Conservation (phyloP, 306 rosid genomes). For the Purshia tridentata region DNA sequence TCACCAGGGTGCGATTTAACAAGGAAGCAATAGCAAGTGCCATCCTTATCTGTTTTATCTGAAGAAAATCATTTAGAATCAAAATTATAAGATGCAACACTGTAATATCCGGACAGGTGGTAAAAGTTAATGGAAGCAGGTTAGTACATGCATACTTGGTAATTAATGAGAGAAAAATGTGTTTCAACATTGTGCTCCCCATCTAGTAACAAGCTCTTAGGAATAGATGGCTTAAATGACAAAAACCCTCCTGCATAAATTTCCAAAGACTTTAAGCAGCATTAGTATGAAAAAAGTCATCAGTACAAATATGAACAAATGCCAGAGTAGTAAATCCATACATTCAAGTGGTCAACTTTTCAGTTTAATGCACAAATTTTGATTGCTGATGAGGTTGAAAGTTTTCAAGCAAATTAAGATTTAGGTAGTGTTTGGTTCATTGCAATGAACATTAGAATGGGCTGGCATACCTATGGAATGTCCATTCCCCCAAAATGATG, state of each 20-base stretch:
- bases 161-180: constrained; percentile 80
- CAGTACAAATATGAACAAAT: constrained; percentile 14
- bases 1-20: constrained; percentile 90
- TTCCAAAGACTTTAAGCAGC: constrained; percentile 15
- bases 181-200: constrained; percentile 70
- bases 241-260: constrained; percentile 79
- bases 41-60: constrained; percentile 87
- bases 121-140: constrained; percentile 38
- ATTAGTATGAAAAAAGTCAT: constrained; percentile 11
- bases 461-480: neutral
- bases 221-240: constrained; percentile 83
- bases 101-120: constrained; percentile 26
- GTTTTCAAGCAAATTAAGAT: neutral
- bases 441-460: constrained; percentile 1
- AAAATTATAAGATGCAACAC: constrained; percentile 20
- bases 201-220: constrained; percentile 63
- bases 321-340: neutral
- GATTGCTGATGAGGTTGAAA: neutral
- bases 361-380: constrained; percentile 14
- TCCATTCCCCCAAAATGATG: neutral
- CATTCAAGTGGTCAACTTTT: constrained; percentile 21
- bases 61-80: constrained; percentile 35
- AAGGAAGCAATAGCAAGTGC: constrained; percentile 91
- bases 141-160: constrained; percentile 71
- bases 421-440: neutral